Percentiles rank a stretch among this genome's conserved stretches.
Evolutionary conservation across 2,329 filamentous ascomycete genomes (phyloP).

Genomic region (Hypoxylon sp.): DNA sequence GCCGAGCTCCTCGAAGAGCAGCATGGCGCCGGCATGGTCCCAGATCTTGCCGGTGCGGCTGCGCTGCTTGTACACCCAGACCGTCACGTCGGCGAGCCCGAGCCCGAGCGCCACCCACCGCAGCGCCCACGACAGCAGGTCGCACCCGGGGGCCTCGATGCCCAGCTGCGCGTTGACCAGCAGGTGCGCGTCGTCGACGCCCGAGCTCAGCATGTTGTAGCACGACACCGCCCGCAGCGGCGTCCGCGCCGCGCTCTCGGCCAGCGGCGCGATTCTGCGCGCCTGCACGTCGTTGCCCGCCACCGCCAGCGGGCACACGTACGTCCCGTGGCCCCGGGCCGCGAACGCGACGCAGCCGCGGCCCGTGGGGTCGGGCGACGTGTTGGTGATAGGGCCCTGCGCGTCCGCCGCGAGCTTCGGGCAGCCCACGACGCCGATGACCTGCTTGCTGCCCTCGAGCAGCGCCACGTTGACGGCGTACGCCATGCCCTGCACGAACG

Average conservation of each 20-base stretch:
- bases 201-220: slow-evolving; percentile 56
- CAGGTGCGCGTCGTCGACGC: slow-evolving; percentile 57
- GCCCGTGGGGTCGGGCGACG: slow-evolving; percentile 52
- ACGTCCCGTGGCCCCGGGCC: slow-evolving; percentile 57
- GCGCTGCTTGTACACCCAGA: slow-evolving; percentile 63
- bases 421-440: slow-evolving; percentile 58
- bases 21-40: slow-evolving; percentile 68
- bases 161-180: slow-evolving; percentile 53
- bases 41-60: slow-evolving; percentile 62
- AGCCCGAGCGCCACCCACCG: slow-evolving; percentile 62
- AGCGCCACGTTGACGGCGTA: slow-evolving; percentile 67
- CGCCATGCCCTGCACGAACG: slow-evolving; percentile 60
- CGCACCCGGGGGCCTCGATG: slow-evolving; percentile 55
- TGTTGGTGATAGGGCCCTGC: slow-evolving; percentile 52
- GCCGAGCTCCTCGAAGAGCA: slow-evolving; percentile 65
- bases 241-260: slow-evolving; percentile 34
- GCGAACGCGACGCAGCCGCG: slow-evolving; percentile 61
- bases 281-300: slow-evolving; percentile 36
- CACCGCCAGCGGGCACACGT: slow-evolving; percentile 52
- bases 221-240: slow-evolving; percentile 57
- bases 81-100: slow-evolving; percentile 60
- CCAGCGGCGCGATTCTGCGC: slow-evolving; percentile 47
- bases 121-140: slow-evolving; percentile 65
- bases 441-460: slow-evolving; percentile 58
- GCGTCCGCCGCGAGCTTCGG: slow-evolving; percentile 54